These are phyloP conservation scores for Phytopythium sindhum DNA, from an alignment of 352 stramenopile genomes.

Conservation along the genomic window DNA sequence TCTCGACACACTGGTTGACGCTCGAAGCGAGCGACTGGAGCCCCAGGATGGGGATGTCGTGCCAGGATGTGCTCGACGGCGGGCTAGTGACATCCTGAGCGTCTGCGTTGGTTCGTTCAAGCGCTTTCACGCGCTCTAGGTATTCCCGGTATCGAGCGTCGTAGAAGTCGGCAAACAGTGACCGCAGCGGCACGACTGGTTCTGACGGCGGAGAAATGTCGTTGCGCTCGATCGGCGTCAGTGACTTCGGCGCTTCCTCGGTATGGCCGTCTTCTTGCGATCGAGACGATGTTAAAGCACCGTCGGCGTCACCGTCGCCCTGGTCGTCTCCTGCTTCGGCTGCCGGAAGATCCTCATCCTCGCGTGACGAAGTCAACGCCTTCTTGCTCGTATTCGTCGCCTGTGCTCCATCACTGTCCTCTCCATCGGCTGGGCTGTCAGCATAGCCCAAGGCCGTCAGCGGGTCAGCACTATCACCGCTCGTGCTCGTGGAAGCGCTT, in stretches of 20 bases:
- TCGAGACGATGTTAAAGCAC: background rate
- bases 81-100: background rate
- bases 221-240: background rate
- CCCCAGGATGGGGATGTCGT: conserved; percentile 42
- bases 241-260: background rate
- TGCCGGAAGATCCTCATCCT: background rate
- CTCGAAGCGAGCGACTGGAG: conserved; percentile 44
- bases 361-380: background rate
- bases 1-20: conserved; percentile 52
- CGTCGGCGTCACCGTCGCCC: background rate
- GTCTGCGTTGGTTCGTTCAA: background rate
- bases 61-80: conserved; percentile 4
- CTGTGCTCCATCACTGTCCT: background rate
- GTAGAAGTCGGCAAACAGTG: background rate
- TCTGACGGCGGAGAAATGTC: background rate
- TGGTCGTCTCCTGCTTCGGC: background rate
- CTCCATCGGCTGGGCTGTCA: background rate
- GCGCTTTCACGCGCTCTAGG: background rate
- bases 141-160: background rate
- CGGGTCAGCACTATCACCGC: background rate
- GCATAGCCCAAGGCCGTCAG: background rate
- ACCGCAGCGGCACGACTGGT: conserved; percentile 3
- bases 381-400: background rate
- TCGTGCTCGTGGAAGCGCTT: background rate
- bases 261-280: background rate